Conservation (phyloP, 306 rosid species). For the Castanopsis chinensis region DNA sequence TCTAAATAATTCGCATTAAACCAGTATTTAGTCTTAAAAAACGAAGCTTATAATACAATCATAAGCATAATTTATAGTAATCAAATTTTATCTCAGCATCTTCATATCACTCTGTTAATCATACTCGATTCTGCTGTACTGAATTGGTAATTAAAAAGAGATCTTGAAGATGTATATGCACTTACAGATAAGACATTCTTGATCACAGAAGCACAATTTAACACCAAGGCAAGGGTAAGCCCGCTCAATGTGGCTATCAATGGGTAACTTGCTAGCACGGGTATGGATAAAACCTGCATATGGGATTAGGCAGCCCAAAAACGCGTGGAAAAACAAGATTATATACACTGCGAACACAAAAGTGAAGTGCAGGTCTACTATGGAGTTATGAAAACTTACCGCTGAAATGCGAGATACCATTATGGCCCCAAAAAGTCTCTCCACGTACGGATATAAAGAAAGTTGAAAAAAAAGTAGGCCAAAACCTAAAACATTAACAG, state of each 20-base stretch:
- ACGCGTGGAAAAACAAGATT: background rate
- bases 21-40: background rate
- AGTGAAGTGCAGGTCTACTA: background rate
- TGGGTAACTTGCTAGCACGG: constrained; percentile 62
- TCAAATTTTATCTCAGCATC: background rate
- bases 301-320: background rate
- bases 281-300: constrained; percentile 61
- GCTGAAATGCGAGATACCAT: constrained; percentile 40
- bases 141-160: background rate
- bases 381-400: constrained; percentile 40
- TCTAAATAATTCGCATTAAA: background rate
- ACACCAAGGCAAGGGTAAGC: constrained; percentile 26
- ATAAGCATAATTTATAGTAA: background rate
- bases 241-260: constrained; percentile 53
- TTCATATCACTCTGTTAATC: background rate
- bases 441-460: constrained; percentile 44
- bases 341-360: background rate
- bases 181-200: constrained; percentile 60
- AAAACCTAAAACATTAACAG: constrained; percentile 44
- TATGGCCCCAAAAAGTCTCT: constrained; percentile 50
- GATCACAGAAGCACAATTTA: constrained; percentile 44
- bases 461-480: constrained; percentile 57
- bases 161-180: constrained; percentile 1
- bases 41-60: background rate
- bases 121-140: background rate